These are phyloP conservation scores for Medicago lupulina DNA, from an alignment of 306 rosid species.

Conservation along the genomic window DNA sequence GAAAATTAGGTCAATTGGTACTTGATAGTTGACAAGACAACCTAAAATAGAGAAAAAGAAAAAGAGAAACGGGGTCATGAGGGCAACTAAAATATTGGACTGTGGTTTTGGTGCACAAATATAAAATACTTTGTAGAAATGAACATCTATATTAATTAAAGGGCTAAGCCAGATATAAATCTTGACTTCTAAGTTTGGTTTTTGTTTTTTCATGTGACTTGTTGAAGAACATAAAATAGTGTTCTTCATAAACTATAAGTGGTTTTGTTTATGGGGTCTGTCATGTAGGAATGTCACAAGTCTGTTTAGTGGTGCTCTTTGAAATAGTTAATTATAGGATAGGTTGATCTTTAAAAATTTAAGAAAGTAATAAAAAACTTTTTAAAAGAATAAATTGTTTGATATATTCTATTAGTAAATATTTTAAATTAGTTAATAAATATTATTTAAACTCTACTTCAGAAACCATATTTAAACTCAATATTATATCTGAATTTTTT, in stretches of 20 bases:
- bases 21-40: constrained; percentile 29
- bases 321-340: neutral
- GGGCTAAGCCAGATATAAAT: constrained; percentile 48
- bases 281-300: constrained; percentile 57
- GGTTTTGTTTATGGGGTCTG: constrained; percentile 8
- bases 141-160: constrained; percentile 40
- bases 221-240: neutral
- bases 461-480: no score
- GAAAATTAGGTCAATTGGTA: constrained; percentile 47
- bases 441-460: no score
- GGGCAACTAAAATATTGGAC: constrained; percentile 30
- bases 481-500: no score
- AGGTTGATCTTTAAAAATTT: no score
- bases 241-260: constrained; percentile 32
- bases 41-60: neutral
- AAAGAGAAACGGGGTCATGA: constrained; percentile 2
- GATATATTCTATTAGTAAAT: no score
- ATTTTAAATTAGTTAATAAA: no score
- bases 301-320: constrained; percentile 37
- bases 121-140: constrained; percentile 45
- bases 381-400: no score
- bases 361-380: no score
- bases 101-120: constrained; percentile 41
- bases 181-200: constrained; percentile 45
- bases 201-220: constrained; percentile 12